Base-by-base conservation (phyloP, 1,284 basidiomycete genomes). In the Thecaphora thlaspeos region DNA sequence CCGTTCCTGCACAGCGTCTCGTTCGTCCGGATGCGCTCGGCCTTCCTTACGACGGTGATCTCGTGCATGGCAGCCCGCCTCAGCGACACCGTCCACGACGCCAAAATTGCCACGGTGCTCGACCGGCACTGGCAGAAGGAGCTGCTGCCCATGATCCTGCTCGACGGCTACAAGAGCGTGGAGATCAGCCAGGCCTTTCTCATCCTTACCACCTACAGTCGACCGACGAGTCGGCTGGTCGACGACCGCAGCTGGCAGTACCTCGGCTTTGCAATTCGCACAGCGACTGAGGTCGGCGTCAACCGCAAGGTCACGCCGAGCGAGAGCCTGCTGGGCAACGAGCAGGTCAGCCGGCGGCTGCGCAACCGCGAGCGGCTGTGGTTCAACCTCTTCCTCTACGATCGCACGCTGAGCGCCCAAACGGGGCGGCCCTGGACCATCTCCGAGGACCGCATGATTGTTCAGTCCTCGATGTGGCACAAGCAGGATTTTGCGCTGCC, bases 221-320 rank as follows among this genome's bases (percentile, higher is more conserved):
- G 61, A 23, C 70, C 70, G 11, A 70, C 70, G 3, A 59, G 68
- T 22, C 48, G 66, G 17, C 56, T 72, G 18, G 65, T 63, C 14
- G 70, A 72, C n/a, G 70, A 72, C 39, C 65, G 70, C 14, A 68
- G 68, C 4, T 72, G 70, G 70, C 70, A 72, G 45, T 70, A 70
- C 28, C 60, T 72, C 9, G 70, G 70, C 2, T 70, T 70, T 36
- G 68, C 70, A 22, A 69, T 70, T 26, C 65, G 70, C 3, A 72
- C 63, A 12, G 70, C 68, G 4, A 72, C 70, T n/a, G 70, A 72
- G 41, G 61, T 72, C 0, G 70, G 70, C 19, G 67, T 72, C 43
- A 72, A 72, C 22, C 54, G 68, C 32, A 60, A 60, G 24, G 58
- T 70, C 15, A 57, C 62, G 4, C 68, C 68, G 11, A 61, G 58